A percentile compares a stretch with the other conserved stretches of the same genome.
These are phyloP conservation scores for Backusella morwellensis DNA, from an alignment of 192 early-diverging fungal species.

Conservation along the genomic window DNA sequence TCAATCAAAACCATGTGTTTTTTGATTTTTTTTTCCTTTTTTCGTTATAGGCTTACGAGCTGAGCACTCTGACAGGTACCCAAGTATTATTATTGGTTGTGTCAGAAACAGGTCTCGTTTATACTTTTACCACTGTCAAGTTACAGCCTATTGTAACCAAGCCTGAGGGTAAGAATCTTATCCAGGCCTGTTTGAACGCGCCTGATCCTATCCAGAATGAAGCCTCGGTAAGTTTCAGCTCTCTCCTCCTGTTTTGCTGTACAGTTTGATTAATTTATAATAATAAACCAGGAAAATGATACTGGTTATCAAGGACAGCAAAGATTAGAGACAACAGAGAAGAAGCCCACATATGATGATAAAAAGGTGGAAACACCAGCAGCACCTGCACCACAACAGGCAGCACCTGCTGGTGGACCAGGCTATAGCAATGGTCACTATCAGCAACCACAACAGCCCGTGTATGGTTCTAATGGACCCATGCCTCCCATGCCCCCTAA, in stretches of 20 bases:
- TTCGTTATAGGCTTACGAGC: constrained; percentile 72
- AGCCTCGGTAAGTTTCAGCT: neutral
- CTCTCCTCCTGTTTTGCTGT: neutral
- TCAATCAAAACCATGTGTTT: neutral
- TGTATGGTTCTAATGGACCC: neutral
- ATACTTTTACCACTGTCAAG: constrained; percentile 93
- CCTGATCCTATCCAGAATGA: constrained; percentile 49
- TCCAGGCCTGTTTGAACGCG: constrained; percentile 88
- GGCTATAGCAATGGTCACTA: constrained; percentile 1
- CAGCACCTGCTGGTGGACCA: neutral
- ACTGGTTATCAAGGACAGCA: constrained; percentile 4
- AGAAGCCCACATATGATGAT: constrained; percentile 7
- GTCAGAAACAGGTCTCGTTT: constrained; percentile 92
- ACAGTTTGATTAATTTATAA: neutral
- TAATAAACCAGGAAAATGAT: neutral
- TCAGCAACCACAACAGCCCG: neutral
- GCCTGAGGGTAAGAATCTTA: constrained; percentile 87
- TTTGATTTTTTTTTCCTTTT: neutral
- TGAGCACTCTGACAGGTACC: constrained; percentile 93
- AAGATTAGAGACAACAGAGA: neutral
- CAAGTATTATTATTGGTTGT: constrained; percentile 91
- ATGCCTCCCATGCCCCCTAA: constrained; percentile 10
- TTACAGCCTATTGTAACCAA: constrained; percentile 90
- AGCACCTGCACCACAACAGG: neutral
- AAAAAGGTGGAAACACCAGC: constrained; percentile 9